Percentiles rank a stretch among this genome's conserved stretches.
phyloP scores from a whole-genome alignment of 2,329 filamentous ascomycete species.

The Nakataea oryzae region DNA sequence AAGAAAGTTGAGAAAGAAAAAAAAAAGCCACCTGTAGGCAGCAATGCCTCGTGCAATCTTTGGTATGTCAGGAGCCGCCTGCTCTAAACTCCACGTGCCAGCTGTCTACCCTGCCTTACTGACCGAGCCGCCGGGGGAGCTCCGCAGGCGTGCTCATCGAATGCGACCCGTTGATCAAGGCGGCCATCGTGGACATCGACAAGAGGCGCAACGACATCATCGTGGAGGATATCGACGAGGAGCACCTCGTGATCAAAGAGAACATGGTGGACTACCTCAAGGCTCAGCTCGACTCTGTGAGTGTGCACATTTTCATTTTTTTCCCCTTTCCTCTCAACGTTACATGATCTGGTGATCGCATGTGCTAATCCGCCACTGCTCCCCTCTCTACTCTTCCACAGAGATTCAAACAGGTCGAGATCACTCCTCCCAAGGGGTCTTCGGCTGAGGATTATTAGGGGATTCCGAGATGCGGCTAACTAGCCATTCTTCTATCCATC shows the following conservation, averaged over 20 bases:
- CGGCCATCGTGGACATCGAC: slow-evolving; percentile 72
- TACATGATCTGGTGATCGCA: no score
- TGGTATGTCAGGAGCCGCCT: neutral
- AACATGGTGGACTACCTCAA: slow-evolving; percentile 62
- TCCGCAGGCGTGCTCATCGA: slow-evolving; percentile 60
- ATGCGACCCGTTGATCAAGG: slow-evolving; percentile 80
- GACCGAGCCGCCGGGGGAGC: neutral
- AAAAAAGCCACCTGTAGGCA: no score
- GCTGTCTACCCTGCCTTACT: neutral
- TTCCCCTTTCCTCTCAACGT: neutral
- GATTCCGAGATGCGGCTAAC: no score
- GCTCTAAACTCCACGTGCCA: no score
- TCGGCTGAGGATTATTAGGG: neutral
- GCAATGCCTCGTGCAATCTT: neutral
- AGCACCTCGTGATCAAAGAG: slow-evolving; percentile 65
- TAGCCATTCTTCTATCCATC: no score
- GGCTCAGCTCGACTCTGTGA: slow-evolving; percentile 55
- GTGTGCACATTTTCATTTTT: slow-evolving; percentile 12
- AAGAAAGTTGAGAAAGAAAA: no score
- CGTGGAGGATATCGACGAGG: slow-evolving; percentile 71
- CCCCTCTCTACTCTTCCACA: neutral
- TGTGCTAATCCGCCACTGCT: neutral
- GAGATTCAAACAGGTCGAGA: neutral
- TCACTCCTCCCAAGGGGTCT: neutral
- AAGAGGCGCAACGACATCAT: slow-evolving; percentile 60